Conservation (phyloP, 257 asterid genomes). For the Jacaranda copaia region DNA sequence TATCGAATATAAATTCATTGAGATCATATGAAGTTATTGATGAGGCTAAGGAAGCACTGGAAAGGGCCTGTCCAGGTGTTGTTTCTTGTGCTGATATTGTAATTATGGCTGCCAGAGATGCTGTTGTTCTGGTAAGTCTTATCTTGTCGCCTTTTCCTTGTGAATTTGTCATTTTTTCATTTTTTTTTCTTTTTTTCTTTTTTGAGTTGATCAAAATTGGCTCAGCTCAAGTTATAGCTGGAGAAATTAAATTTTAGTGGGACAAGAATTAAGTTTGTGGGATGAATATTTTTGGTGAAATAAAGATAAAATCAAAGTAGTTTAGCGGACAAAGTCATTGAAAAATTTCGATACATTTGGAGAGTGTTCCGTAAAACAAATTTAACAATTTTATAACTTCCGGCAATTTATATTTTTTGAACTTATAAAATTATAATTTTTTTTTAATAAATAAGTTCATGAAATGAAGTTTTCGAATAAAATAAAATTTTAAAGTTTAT, state of each 20-base stretch:
- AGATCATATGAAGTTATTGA: slow-evolving; percentile 82
- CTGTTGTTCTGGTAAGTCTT: slow-evolving; percentile 71
- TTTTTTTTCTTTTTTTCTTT: neutral
- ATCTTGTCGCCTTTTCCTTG: neutral
- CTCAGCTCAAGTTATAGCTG: neutral
- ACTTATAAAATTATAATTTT: too few relatives aligned
- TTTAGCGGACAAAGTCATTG: neutral
- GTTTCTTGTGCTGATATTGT: slow-evolving; percentile 97
- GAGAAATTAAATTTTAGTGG: neutral
- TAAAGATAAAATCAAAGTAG: neutral
- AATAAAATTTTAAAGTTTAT: too few relatives aligned
- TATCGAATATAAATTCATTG: slow-evolving; percentile 82
- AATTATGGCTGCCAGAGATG: slow-evolving; percentile 95
- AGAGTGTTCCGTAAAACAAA: neutral
- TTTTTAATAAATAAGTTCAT: too few relatives aligned
- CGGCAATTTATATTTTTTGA: too few relatives aligned
- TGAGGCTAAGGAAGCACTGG: slow-evolving; percentile 74
- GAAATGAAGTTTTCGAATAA: too few relatives aligned
- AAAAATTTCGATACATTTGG: neutral
- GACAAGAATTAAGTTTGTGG: too few relatives aligned
- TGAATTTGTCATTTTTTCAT: too few relatives aligned
- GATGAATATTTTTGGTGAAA: neutral
- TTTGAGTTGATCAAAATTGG: neutral
- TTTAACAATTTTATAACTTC: too few relatives aligned
- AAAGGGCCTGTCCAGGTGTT: slow-evolving; percentile 66